Conservation (phyloP, 768 basidiomycete genomes). For the Naganishia kalamii region DNA sequence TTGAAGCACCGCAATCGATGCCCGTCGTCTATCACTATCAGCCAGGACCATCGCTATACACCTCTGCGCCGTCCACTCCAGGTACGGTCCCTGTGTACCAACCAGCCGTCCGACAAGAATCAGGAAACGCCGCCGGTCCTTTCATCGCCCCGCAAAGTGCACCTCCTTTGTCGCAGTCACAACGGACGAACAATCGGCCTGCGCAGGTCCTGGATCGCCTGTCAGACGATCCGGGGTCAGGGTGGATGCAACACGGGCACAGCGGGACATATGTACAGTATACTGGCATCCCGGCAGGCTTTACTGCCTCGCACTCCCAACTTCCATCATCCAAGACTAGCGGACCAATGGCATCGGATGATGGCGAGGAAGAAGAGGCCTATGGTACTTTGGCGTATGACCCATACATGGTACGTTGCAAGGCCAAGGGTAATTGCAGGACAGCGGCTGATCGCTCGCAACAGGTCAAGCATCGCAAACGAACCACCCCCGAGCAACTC, state of each 20-base stretch:
- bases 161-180: neutral
- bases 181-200: no score
- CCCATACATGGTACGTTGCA: neutral
- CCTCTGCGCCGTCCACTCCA: no score
- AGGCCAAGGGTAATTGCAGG: no score
- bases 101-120: no score
- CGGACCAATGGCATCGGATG: neutral
- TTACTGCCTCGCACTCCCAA: neutral
- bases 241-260: neutral
- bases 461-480: constrained; percentile 86
- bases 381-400: neutral
- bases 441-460: neutral
- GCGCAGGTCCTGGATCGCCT: no score
- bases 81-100: no score
- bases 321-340: neutral
- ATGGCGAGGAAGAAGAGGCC: constrained; percentile 3
- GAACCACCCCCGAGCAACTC: constrained; percentile 82
- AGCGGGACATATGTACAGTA: neutral
- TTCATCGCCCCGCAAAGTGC: neutral
- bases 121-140: neutral
- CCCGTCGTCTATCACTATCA: no score
- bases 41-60: no score
- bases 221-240: neutral
- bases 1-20: no score
- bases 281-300: neutral